These are phyloP conservation scores for Cenchrus americanus DNA, from an alignment of 176 grass and related monocot genomes.

Conservation along the genomic window DNA sequence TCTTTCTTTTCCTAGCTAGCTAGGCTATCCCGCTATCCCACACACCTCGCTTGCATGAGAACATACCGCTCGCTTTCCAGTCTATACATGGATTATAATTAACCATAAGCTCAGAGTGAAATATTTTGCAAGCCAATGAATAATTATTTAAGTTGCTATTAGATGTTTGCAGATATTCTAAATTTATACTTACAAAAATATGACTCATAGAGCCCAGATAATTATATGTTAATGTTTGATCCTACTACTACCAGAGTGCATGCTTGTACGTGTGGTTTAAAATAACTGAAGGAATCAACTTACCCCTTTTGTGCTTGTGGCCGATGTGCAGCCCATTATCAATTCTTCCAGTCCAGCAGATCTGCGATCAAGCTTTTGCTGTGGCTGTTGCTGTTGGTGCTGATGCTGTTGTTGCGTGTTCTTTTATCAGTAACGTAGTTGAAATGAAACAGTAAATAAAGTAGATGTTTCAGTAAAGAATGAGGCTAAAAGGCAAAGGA, in stretches of 20 bases:
- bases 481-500: slow-evolving; percentile 21
- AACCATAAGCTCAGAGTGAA: not conserved
- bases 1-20: slow-evolving; percentile 43
- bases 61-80: slow-evolving; percentile 43
- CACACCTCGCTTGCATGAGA: slow-evolving; percentile 26
- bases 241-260: not conserved
- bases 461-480: slow-evolving; percentile 51
- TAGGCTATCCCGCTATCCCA: slow-evolving; percentile 2
- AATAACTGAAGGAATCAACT: slow-evolving; percentile 40
- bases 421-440: slow-evolving; percentile 48
- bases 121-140: slow-evolving; percentile 6
- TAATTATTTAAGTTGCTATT: not conserved
- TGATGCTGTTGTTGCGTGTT: slow-evolving; percentile 50
- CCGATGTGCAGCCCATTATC: slow-evolving; percentile 92
- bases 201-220: not conserved
- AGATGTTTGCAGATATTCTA: not conserved
- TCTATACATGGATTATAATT: slow-evolving; percentile 29
- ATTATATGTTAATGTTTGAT: not conserved
- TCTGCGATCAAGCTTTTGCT: slow-evolving; percentile 79
- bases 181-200: not conserved
- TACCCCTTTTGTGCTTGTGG: slow-evolving; percentile 86
- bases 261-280: not conserved
- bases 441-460: slow-evolving; percentile 44
- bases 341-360: slow-evolving; percentile 94
- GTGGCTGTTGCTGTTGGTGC: slow-evolving; percentile 53